Evolutionary conservation across 2,329 filamentous ascomycete genomes (phyloP), one percentile per base, ranked within the genome.

Genomic region (Bipolaris bicolor): DNA sequence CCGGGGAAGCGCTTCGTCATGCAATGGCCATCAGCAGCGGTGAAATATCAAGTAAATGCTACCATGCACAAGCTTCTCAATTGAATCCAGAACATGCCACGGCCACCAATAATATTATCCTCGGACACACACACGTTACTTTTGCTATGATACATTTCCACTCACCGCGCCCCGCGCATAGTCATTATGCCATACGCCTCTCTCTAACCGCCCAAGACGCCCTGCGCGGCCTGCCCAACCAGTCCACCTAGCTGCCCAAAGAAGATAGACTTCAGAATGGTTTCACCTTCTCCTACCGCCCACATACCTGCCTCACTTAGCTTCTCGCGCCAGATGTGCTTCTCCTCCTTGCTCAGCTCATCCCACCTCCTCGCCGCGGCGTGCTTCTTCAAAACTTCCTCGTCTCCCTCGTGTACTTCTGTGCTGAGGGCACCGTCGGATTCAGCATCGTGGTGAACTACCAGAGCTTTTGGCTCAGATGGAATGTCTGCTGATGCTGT

Each of bases 251-350:
- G 81, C 76, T 92, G 85, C 18, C 87, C 85, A 77, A 96, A 96
- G 61, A 96, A 79, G 31, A 96, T 84, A 2, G 90, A 90, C 76
- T 88, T 87, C 65, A 96, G 84, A 29, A 95, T 85, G 9, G 81
- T 83, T 79, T 94, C 91, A 2, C 90, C 90, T 81, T 94, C 90
- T 36, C 86, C 82, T 71, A 88, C 87, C n/a, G 85, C 85, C 91
- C 91, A 96, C 62, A 92, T 86, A 0, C 91, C 91, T 0, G 90
- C 88, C 52, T 88, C 82, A 53, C 81, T 80, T 34, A 96, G 81
- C 70, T 83, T 85, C 64, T 84, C 76, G 77, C 87, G 91, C 92
- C 92, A 96, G 16, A 80, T 78, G 49, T 81, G 78, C 72, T 85
- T 85, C 74, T 93, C 85, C 52, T 84, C 77, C 11, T 83, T 79